Base-by-base conservation (phyloP, 352 stramenopile genomes). In the Globisporangium viniferum region DNA sequence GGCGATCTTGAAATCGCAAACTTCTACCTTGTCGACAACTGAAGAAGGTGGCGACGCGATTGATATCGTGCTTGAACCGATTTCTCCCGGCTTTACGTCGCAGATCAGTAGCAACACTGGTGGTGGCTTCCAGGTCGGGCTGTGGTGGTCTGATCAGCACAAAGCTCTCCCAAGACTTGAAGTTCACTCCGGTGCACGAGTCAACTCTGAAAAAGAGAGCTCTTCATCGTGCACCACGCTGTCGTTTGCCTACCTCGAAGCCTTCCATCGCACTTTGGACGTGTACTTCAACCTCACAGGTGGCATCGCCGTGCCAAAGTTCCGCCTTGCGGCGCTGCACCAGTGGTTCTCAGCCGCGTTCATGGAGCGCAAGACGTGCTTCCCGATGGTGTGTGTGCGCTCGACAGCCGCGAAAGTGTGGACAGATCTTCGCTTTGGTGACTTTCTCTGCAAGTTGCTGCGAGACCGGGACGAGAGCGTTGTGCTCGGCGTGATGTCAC, bases 261-360 rank as follows among this genome's bases (percentile, higher is more conserved):
- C 49, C 4, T 10, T 80, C 24, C 74, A 77, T 48, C 67, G 76
- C 29, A 74, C 70, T 4, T 70, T 82, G 24, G 79, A 84, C n/a
- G 73, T 82, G 14, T 69, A 74, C 24, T 87, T 87, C 49, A 82
- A 81, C 60, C 59, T 81, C 29, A 73, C 70, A 0, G 70, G 70
- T 27, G 76, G 69, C 1, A 66, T 76, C 24, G 56, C 70, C 15
- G 67, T 79, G 5, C 65, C 75, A 1, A 86, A 82, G 59, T 82
- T 79, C 56, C 79, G 79, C 12, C 60, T 81, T 5, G 73, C 76
- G 27, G 69, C 73, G 24, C 41, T 87, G 1, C 76, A 81, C 14
- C 59, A 74, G 53, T 81, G 77, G 54, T 79, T 87, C 7, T 69
- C 73, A 5, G 35, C 67, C 2, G 20, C 39, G 8, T 74, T 74